These are phyloP conservation scores for Blepharisma stoltei DNA, from an alignment of 73 alveolate genomes.

Conservation along the genomic window DNA sequence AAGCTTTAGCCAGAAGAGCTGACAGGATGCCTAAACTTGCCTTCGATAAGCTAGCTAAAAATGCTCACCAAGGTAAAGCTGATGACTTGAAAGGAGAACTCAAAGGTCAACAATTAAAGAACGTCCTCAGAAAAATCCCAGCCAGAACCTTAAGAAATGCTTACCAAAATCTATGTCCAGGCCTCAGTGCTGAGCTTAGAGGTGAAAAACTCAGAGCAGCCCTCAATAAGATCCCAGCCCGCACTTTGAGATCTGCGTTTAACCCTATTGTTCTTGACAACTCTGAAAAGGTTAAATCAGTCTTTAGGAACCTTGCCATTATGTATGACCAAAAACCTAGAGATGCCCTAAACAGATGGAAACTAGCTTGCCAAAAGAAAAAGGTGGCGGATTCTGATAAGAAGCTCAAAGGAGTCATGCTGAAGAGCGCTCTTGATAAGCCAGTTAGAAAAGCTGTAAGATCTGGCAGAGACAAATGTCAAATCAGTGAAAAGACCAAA, in stretches of 20 bases:
- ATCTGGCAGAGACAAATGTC: background rate
- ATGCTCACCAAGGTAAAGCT: background rate
- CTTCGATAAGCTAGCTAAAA: background rate
- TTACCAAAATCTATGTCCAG: too few species aligned
- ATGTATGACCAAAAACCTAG: background rate
- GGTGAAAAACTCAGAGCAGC: background rate
- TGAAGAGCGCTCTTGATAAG: slow-evolving; percentile 5
- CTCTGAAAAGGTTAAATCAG: too few species aligned
- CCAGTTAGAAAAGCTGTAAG: slow-evolving; percentile 18
- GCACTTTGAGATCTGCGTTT: background rate
- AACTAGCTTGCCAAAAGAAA: background rate
- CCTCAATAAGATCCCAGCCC: background rate
- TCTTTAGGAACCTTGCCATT: too few species aligned
- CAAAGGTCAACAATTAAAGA: slow-evolving; percentile 14
- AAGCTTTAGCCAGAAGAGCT: background rate
- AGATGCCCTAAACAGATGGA: slow-evolving; percentile 21
- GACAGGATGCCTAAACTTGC: slow-evolving; percentile 6
- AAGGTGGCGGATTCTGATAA: background rate
- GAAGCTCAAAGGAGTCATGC: background rate
- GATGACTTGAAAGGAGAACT: background rate
- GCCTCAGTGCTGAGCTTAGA: background rate
- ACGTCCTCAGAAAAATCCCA: background rate
- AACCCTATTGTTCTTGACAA: background rate
- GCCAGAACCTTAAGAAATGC: slow-evolving; percentile 9
- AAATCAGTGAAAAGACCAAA: too few species aligned